Conservation (phyloP, 2,329 filamentous ascomycete species). For the Monilinia fructigena region DNA sequence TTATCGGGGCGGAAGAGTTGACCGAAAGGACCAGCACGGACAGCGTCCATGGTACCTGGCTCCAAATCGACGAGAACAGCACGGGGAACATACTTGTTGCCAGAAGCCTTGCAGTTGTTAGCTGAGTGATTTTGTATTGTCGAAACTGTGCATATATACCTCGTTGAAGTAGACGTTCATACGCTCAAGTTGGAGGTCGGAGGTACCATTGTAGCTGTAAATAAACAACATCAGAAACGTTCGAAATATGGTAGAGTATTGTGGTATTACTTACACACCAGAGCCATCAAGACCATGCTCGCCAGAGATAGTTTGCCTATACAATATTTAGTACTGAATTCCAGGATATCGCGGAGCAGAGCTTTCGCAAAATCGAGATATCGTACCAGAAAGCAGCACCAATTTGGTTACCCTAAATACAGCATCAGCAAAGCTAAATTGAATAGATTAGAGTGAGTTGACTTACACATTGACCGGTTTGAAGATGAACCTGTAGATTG, state of each 20-base stretch:
- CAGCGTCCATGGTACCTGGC: constrained; percentile 99
- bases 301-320: constrained; percentile 77
- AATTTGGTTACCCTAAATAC: constrained; percentile 95
- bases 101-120: constrained; percentile 66
- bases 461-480: constrained; percentile 99
- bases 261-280: constrained; percentile 71
- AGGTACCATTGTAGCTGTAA: constrained; percentile 88
- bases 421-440: constrained; percentile 31
- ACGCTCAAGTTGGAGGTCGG: constrained; percentile 98
- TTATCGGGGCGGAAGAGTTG: constrained; percentile 99
- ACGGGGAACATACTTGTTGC: constrained; percentile 99
- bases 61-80: constrained; percentile 99
- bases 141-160: constrained; percentile 47
- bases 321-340: constrained; percentile 43
- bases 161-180: constrained; percentile 99
- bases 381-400: constrained; percentile 98
- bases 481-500: constrained; percentile 84
- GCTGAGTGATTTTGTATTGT: constrained; percentile 21
- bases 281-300: constrained; percentile 97
- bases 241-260: constrained; percentile 10
- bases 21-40: constrained; percentile 96
- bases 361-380: constrained; percentile 28
- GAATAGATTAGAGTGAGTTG: constrained; percentile 16
- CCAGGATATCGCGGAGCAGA: constrained; percentile 38
- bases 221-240: constrained; percentile 37